Evolutionary conservation across 768 basidiomycete genomes (phyloP).

Genomic region (Sarcodon sp.): DNA sequence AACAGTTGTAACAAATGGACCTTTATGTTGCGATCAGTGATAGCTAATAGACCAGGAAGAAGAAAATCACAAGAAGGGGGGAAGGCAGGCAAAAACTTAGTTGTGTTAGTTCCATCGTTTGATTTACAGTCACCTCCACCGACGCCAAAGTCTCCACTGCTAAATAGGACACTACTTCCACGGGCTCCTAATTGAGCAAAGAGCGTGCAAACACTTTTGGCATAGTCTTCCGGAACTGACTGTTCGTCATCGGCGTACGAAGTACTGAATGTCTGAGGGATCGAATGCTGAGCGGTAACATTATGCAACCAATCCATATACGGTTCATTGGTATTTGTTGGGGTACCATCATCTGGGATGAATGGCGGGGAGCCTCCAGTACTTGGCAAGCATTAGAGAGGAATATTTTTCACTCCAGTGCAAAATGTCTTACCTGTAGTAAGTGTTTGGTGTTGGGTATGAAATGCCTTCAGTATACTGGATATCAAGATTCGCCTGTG

Average conservation of each 20-base stretch:
- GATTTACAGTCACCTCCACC: slow-evolving; percentile 53
- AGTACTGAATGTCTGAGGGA: slow-evolving; percentile 50
- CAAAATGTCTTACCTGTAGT: slow-evolving; percentile 46
- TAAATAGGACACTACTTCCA: slow-evolving; percentile 52
- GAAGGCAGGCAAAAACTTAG: slow-evolving; percentile 40
- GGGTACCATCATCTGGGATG: slow-evolving; percentile 28
- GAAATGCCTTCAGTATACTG: slow-evolving; percentile 16
- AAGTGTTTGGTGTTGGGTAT: neutral
- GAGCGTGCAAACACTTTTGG: slow-evolving; percentile 39
- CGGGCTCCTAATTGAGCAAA: slow-evolving; percentile 65
- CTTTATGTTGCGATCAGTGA: slow-evolving; percentile 10
- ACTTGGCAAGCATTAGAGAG: slow-evolving; percentile 25
- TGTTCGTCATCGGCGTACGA: slow-evolving; percentile 68
- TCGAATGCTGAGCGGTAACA: slow-evolving; percentile 28
- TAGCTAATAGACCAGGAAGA: neutral
- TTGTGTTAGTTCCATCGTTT: slow-evolving; percentile 43
- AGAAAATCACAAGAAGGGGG: slow-evolving; percentile 36
- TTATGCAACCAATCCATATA: slow-evolving; percentile 47
- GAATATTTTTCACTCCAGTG: slow-evolving; percentile 44
- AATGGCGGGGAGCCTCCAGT: slow-evolving; percentile 53
- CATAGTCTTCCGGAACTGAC: slow-evolving; percentile 52
- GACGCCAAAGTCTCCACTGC: slow-evolving; percentile 58
- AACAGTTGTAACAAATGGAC: slow-evolving; percentile 46
- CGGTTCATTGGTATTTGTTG: slow-evolving; percentile 35
- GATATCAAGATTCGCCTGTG: slow-evolving; percentile 10